Evolutionary conservation across 2,329 filamentous ascomycete species (phyloP), one percentile per base, ranked within the genome.

Genomic region (Tolypocladium pustulatum): DNA sequence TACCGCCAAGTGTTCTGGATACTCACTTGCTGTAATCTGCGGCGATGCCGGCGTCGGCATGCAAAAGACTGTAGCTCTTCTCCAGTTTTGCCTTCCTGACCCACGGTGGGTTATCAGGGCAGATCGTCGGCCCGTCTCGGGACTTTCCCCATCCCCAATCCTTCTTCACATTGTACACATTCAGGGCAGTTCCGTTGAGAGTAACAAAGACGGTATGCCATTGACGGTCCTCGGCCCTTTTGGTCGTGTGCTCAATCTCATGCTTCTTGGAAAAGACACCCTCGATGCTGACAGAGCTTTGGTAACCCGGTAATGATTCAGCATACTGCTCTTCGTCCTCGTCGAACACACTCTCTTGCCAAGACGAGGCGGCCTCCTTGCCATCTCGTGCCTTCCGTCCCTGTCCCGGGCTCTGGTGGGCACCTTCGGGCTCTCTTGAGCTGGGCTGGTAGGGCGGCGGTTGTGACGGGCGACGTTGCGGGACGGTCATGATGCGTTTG

Each of bases 11-110:
- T 34, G 20, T 22, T n/a, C 20, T 6, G 17, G 30, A 3, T 20
- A 76, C 81, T 65, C 71, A 85, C 80, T 90, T 89, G 65, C 81
- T 78, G 68, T 89, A 87, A 70, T 91, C 88, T 20, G 84, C 81
- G 12, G 89, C 88, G 61, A 91, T 81, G 13, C 88, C 88, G 27
- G 88, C 83, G 70, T 91, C 88, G 27, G 88, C 88, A 68, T 91
- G 86, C 62, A 90, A 81, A 54, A 91, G 76, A 57, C 84, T 88
- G 68, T 90, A 91, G n/a, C 80, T 81, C 68, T 78, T 82, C 62
- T 90, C 75, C 41, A 90, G 72, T 58, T 76, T 77, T 25, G 81
- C 82, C 61, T 73, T 78, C 63, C 74, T 80, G 51, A 81, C 71
- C 75, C 72, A 86, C 46, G 73, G 76, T 34, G 75, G 81, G 64